These are phyloP conservation scores for Tetragonia tetragonoides DNA, from an alignment of 148 eudicot genomes.

Conservation along the genomic window DNA sequence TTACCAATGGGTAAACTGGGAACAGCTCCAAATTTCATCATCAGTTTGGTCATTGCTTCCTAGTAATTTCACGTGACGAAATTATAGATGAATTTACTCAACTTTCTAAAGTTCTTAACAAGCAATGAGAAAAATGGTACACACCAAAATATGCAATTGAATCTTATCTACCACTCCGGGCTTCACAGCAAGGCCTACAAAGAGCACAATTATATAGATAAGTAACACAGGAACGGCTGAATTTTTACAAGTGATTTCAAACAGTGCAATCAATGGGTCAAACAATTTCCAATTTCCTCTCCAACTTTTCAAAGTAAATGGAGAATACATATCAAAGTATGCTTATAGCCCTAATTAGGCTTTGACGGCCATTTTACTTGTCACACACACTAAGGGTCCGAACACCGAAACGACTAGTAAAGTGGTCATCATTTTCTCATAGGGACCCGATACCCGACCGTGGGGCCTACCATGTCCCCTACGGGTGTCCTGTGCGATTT, in stretches of 20 bases:
- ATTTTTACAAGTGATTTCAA: not conserved
- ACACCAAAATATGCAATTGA: constrained; percentile 62
- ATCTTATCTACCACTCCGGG: constrained; percentile 75
- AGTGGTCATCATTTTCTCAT: too few species aligned
- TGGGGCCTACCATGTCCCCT: too few species aligned
- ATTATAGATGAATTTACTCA: not conserved
- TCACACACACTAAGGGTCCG: too few species aligned
- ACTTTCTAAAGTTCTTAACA: not conserved
- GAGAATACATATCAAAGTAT: too few species aligned
- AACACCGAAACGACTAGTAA: too few species aligned
- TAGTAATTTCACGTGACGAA: constrained; percentile 32
- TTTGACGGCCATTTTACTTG: too few species aligned
- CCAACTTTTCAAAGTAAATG: too few species aligned
- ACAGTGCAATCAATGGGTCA: not conserved
- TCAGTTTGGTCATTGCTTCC: constrained; percentile 58
- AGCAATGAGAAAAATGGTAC: constrained; percentile 14
- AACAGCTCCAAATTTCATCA: constrained; percentile 65
- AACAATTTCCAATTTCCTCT: too few species aligned
- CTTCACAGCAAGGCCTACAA: constrained; percentile 84
- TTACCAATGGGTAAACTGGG: constrained; percentile 53
- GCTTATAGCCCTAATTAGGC: too few species aligned
- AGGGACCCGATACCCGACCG: too few species aligned
- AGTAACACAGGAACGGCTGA: constrained; percentile 3
- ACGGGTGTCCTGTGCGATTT: too few species aligned
- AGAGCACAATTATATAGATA: constrained; percentile 18